Conservation (phyloP, 352 stramenopile species). For the Plasmopara viticola region DNA sequence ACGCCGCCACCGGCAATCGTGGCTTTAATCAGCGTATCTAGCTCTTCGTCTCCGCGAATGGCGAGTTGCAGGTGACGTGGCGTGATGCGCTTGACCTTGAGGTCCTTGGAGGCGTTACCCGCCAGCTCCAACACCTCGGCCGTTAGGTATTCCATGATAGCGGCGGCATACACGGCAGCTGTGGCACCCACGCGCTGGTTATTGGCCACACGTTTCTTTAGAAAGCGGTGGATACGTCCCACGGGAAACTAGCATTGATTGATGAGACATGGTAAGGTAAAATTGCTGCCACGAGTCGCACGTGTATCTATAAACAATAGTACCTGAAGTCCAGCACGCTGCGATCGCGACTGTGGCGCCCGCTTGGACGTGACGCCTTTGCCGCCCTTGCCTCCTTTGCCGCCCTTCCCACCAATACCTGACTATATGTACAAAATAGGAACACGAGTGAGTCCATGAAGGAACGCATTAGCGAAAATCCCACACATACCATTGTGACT, state of each 20-base stretch:
- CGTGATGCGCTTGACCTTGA: conserved; percentile 98
- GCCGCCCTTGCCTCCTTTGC: conserved; percentile 98
- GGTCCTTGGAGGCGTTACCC: conserved; percentile 95
- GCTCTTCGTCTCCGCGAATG: conserved; percentile 99
- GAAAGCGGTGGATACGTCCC: conserved; percentile 98
- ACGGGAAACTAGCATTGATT: conserved; percentile 92
- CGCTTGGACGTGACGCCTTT: conserved; percentile 99
- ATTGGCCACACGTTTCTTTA: conserved; percentile 98
- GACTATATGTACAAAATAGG: conserved; percentile 32
- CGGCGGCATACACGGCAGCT: conserved; percentile 98
- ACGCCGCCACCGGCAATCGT: conserved; percentile 99
- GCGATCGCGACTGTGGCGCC: conserved; percentile 96
- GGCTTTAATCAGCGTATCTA: conserved; percentile 99
- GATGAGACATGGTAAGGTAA: conserved; percentile 2
- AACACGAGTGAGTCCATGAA: conserved; percentile 10
- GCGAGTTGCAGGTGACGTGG: conserved; percentile 98
- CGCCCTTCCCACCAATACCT: conserved; percentile 90
- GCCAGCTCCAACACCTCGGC: conserved; percentile 99
- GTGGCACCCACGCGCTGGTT: conserved; percentile 99
- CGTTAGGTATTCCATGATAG: conserved; percentile 99
- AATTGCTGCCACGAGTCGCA: background rate
- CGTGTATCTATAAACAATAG: background rate
- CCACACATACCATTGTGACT: conserved; percentile 6
- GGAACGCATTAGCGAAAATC: background rate
- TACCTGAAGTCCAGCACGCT: conserved; percentile 96